phyloP scores from a whole-genome alignment of 208 protist species.

The Trypanosoma avium region DNA sequence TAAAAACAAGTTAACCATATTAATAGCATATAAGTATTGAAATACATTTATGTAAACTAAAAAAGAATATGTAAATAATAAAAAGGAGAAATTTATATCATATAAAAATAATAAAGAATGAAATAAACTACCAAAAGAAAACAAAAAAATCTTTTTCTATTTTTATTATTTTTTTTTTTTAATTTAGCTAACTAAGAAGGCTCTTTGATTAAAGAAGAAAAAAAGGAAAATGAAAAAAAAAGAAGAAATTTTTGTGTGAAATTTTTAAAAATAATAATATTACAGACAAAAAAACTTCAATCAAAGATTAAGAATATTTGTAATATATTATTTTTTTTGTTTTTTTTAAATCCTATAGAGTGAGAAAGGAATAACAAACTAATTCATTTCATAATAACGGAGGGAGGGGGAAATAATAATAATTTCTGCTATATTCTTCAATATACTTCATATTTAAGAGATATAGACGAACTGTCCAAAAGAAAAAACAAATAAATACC shows the following conservation, averaged over 20 bases:
- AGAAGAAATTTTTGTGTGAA: background rate
- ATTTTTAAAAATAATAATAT: background rate
- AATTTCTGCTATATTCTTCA: too few species aligned
- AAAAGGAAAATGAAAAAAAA: slow-evolving; percentile 3
- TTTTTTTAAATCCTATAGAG: background rate
- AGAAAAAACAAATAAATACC: too few species aligned
- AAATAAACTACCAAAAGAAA: background rate
- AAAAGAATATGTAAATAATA: background rate
- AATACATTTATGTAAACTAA: background rate
- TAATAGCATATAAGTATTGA: background rate
- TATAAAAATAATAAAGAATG: background rate
- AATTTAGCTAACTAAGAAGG: background rate
- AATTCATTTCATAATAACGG: too few species aligned
- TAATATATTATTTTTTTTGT: background rate
- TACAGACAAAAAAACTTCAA: background rate
- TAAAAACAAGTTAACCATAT: slow-evolving; percentile 34
- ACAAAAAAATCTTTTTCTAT: background rate
- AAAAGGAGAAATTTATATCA: background rate
- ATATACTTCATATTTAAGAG: too few species aligned
- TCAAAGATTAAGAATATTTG: too few species aligned
- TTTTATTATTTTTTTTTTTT: background rate
- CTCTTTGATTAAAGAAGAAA: background rate
- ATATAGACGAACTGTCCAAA: too few species aligned
- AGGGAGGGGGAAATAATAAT: too few species aligned
- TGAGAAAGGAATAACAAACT: background rate